A percentile compares a stretch with the other conserved stretches of the same genome.
Evolutionary conservation across 106 monocot genomes (phyloP).

Genomic region (Dendrobium chrysotoxum): DNA sequence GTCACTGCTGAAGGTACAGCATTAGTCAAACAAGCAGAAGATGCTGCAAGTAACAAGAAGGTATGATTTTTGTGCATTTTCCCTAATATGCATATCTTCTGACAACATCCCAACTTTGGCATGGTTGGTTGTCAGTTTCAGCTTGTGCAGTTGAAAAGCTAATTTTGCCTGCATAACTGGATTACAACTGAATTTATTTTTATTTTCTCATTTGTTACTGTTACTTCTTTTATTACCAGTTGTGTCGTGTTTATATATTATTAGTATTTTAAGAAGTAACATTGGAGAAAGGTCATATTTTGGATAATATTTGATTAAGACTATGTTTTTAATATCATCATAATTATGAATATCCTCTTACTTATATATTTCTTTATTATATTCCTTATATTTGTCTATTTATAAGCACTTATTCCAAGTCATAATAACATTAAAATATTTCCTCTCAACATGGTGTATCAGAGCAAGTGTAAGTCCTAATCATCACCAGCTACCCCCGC

Average conservation of each 20-base stretch:
- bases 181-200: neutral
- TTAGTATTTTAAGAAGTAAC: neutral
- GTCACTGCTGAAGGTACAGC: slow-evolving; percentile 61
- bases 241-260: neutral
- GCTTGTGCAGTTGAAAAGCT: neutral
- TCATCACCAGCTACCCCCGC: too few relatives aligned
- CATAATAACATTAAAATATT: too few relatives aligned
- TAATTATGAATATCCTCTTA: too few relatives aligned
- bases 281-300: neutral
- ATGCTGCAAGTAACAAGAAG: slow-evolving; percentile 75
- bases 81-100: neutral
- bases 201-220: neutral
- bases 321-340: neutral
- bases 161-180: neutral
- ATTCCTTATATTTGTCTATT: too few relatives aligned
- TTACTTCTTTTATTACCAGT: neutral
- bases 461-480: too few relatives aligned
- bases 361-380: too few relatives aligned
- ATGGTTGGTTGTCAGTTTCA: neutral
- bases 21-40: slow-evolving; percentile 72
- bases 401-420: too few relatives aligned
- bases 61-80: slow-evolving; percentile 12
- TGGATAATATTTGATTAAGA: neutral
- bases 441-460: too few relatives aligned
- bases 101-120: neutral